phyloP scores from a whole-genome alignment of 768 basidiomycete genomes.

The Lepiota subincarnata region DNA sequence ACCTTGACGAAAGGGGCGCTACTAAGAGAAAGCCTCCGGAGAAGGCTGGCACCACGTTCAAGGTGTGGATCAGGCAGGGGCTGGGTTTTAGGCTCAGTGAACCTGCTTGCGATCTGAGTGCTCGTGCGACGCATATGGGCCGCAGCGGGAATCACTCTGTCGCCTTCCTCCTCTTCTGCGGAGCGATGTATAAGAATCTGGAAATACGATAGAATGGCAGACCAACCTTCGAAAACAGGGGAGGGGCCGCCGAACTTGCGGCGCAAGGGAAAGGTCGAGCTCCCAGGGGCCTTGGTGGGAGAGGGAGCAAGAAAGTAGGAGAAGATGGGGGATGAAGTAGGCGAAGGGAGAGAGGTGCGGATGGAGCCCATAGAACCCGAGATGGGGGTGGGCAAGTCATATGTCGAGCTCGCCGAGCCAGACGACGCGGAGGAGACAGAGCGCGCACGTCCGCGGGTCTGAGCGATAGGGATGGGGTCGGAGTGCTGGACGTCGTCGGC shows the following conservation, averaged over 20 bases:
- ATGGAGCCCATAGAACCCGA: conserved; percentile 38
- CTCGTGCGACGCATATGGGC: conserved; percentile 61
- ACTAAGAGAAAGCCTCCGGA: conserved; percentile 74
- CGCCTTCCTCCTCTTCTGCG: conserved; percentile 33
- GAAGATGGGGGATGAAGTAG: conserved; percentile 66
- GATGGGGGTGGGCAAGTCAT: conserved; percentile 49
- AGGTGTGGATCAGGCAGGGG: conserved; percentile 44
- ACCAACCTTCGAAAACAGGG: conserved; percentile 61
- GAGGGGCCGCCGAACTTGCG: conserved; percentile 47
- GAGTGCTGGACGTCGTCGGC: conserved; percentile 40
- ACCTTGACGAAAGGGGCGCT: conserved; percentile 54
- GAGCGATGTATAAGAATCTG: not conserved
- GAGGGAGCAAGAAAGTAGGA: conserved; percentile 65
- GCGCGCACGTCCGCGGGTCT: conserved; percentile 42
- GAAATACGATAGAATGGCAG: not conserved
- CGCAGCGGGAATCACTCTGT: conserved; percentile 37
- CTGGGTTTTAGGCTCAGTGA: conserved; percentile 35
- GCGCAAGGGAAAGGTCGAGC: conserved; percentile 57
- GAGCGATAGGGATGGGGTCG: conserved; percentile 60
- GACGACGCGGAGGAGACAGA: conserved; percentile 61
- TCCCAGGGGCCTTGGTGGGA: conserved; percentile 44
- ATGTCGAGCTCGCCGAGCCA: conserved; percentile 48
- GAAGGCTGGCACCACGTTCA: conserved; percentile 66
- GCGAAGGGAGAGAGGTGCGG: conserved; percentile 45
- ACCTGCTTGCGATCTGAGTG: conserved; percentile 48